Conservation (phyloP, 2,329 filamentous ascomycete genomes). For the Stemphylium vesicarium region DNA sequence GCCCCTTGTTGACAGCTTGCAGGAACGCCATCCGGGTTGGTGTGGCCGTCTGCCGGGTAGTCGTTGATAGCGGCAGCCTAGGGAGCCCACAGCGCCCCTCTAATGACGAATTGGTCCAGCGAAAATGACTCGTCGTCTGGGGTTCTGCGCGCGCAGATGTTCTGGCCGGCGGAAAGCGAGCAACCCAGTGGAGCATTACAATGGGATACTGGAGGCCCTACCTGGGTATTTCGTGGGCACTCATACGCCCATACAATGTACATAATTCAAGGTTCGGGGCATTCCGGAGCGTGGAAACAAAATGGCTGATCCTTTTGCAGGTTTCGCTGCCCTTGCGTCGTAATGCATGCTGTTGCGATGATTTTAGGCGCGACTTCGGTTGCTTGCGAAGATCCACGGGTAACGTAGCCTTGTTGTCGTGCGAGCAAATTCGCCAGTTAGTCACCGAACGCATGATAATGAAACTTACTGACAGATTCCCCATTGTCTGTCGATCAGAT, state of each 20-base stretch:
- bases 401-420: not conserved
- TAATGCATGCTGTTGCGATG: not conserved
- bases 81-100: not conserved
- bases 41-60: conserved; percentile 7
- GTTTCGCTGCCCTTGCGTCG: not conserved
- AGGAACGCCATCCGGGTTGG: conserved; percentile 10
- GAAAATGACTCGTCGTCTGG: conserved; percentile 1
- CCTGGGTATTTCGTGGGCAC: not conserved
- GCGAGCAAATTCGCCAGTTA: not conserved
- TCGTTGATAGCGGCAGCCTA: conserved; percentile 1
- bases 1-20: conserved; percentile 10
- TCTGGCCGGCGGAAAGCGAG: not conserved
- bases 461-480: not conserved
- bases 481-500: not conserved
- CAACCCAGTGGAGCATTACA: not conserved
- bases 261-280: not conserved
- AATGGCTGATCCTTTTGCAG: not conserved
- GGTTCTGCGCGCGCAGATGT: not conserved
- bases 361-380: not conserved
- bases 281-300: not conserved
- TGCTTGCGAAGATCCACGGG: not conserved
- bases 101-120: not conserved
- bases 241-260: too few species aligned
- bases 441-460: not conserved
- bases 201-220: not conserved